phyloP scores from a whole-genome alignment of 23 red algal species.

The Agarophyton chilense region DNA sequence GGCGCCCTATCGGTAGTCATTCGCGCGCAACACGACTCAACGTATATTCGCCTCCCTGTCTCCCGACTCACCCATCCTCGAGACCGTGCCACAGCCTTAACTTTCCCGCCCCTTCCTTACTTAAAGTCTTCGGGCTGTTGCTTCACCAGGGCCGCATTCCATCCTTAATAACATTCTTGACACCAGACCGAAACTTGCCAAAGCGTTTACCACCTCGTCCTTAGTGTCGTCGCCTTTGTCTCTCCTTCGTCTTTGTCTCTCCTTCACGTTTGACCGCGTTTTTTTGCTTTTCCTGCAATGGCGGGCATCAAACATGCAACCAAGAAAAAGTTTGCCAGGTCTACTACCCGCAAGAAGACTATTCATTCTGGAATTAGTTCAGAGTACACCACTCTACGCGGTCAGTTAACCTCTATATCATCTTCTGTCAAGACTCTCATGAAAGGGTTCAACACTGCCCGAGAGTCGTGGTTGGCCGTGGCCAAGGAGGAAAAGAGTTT shows the following conservation, averaged over 20 bases:
- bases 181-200: background rate
- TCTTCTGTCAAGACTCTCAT: slow-evolving; percentile 42
- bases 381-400: slow-evolving; percentile 17
- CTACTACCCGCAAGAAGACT: slow-evolving; percentile 40
- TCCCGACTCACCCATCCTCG: background rate
- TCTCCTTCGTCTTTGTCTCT: too few species aligned
- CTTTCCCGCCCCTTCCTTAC: background rate
- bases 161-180: too few species aligned
- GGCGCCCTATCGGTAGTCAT: background rate
- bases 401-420: background rate
- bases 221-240: background rate
- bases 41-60: too few species aligned
- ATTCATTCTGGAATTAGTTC: slow-evolving; percentile 51
- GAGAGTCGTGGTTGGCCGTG: slow-evolving; percentile 9
- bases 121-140: too few species aligned
- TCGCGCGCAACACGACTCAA: background rate
- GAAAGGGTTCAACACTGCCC: background rate
- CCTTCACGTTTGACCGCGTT: background rate
- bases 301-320: slow-evolving; percentile 50
- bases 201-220: background rate
- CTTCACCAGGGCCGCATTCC: too few species aligned
- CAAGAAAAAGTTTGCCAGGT: slow-evolving; percentile 42
- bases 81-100: background rate
- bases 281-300: background rate
- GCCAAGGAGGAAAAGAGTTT: slow-evolving; percentile 49